phyloP scores from a whole-genome alignment of 768 basidiomycete species.

The Hemileccinum rubropunctum region DNA sequence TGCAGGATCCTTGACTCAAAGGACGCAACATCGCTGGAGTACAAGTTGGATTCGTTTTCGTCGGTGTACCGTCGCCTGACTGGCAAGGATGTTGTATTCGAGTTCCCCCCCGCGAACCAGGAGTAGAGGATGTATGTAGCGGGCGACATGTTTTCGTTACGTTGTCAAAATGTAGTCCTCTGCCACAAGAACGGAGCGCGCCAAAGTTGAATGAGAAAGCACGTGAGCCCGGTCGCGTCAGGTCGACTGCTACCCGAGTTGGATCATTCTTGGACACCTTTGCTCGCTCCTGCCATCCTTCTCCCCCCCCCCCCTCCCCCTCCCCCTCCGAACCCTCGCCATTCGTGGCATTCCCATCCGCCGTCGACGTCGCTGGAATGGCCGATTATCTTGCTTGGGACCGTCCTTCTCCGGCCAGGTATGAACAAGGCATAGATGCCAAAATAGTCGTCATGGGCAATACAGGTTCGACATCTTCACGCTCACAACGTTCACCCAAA shows the following conservation, averaged over 20 bases:
- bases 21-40: conserved; percentile 96
- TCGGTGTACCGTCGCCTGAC: conserved; percentile 94
- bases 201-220: conserved; percentile 9
- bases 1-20: conserved; percentile 93
- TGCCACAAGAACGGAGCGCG: conserved; percentile 25
- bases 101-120: conserved; percentile 79
- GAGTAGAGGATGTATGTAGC: conserved; percentile 48
- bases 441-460: conserved; percentile 97
- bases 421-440: conserved; percentile 85
- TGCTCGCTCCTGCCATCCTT: conserved; percentile 31
- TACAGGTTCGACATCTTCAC: conserved; percentile 40
- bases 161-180: conserved; percentile 33
- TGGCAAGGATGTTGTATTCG: conserved; percentile 95
- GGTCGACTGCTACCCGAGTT: conserved; percentile 22
- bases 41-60: conserved; percentile 99
- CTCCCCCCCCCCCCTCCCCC: conserved; percentile 36
- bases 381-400: conserved; percentile 59
- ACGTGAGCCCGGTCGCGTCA: conserved; percentile 37
- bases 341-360: conserved; percentile 41
- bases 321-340: conserved; percentile 36
- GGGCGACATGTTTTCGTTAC: conserved; percentile 31
- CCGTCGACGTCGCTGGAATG: conserved; percentile 40
- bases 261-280: conserved; percentile 24
- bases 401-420: conserved; percentile 65
- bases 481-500: conserved; percentile 14